Evolutionary conservation across 2,329 filamentous ascomycete species (phyloP), one percentile per base, ranked within the genome.

Genomic region (Chaetomium globosum): DNA sequence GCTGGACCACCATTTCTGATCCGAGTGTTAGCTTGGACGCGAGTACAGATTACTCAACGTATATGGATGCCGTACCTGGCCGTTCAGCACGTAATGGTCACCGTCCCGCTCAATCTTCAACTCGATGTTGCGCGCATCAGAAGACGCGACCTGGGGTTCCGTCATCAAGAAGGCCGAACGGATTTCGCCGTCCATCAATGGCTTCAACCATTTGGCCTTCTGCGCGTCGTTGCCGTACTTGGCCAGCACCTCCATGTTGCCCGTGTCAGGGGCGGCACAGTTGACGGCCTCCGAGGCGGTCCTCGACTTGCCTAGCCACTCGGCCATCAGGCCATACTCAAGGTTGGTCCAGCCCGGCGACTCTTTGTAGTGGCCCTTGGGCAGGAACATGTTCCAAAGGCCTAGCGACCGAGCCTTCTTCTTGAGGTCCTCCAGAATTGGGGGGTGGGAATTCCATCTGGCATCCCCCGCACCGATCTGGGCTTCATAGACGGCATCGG

Each of bases 331-430:
- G 13, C 93, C 95, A 76, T 99, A 99, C 80, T 99, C 95, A 68
- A 99, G 83, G 79, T 98, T 99, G 66, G 88, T 92, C 81, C 92
- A 97, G 39, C 95, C 95, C 28, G 94, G 93, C 1, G 93, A 96
- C 81, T 97, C 92, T 77, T 90, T 92, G 84, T 97, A 98, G 80
- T 97, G 93, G 73, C 89, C 93, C 81, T 91, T 94, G 70, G 95
- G 92, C 71, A 99, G 80, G 83, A 99, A 99, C 89, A 99, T 90
- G 80, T 99, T 99, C 95, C 95, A 99, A 54, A 99, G 83, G 1
- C 94, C 95, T 30, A 97, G 85, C 72, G 89, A 84, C 74, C 84
- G 86, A 53, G 94, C 95, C 77, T 93, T 91, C 70, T 80, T 82
- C 85, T 98, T 98, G 72, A 99, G 85, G 63, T 95, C 89, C 71